Percentiles rank a stretch among this genome's conserved stretches.
Evolutionary conservation across 2,329 filamentous ascomycete genomes (phyloP).

Genomic region (Kalaharituber pfeilii): DNA sequence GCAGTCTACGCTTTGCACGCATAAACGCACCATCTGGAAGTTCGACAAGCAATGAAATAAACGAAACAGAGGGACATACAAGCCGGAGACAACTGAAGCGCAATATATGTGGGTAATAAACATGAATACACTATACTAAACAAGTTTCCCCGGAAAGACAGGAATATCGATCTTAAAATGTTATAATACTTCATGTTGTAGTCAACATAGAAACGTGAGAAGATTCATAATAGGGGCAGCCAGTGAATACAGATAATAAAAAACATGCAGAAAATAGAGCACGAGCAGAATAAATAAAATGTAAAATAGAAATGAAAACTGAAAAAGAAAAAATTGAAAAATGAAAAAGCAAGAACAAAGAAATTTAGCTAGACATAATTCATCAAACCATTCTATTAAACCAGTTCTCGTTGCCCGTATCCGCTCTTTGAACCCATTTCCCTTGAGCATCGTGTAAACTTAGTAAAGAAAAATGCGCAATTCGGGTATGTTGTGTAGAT

Average conservation of each 20-base stretch:
- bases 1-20: too few relatives aligned
- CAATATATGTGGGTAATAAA: background rate
- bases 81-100: too few relatives aligned
- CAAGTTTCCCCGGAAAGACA: background rate
- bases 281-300: background rate
- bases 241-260: background rate
- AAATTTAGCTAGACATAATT: background rate
- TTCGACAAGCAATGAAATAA: too few relatives aligned
- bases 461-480: too few relatives aligned
- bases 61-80: too few relatives aligned
- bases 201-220: background rate
- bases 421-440: too few relatives aligned
- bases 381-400: too few relatives aligned
- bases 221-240: background rate
- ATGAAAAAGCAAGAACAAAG: background rate
- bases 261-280: background rate
- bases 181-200: background rate
- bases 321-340: conserved; percentile 1
- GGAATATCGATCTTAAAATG: background rate
- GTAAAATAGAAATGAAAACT: background rate
- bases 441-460: too few relatives aligned
- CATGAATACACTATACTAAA: background rate
- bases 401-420: too few relatives aligned
- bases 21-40: too few relatives aligned
- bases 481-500: too few relatives aligned